These are phyloP conservation scores for Cadophora sp. DNA, from an alignment of 2,329 filamentous ascomycete genomes.

Conservation along the genomic window DNA sequence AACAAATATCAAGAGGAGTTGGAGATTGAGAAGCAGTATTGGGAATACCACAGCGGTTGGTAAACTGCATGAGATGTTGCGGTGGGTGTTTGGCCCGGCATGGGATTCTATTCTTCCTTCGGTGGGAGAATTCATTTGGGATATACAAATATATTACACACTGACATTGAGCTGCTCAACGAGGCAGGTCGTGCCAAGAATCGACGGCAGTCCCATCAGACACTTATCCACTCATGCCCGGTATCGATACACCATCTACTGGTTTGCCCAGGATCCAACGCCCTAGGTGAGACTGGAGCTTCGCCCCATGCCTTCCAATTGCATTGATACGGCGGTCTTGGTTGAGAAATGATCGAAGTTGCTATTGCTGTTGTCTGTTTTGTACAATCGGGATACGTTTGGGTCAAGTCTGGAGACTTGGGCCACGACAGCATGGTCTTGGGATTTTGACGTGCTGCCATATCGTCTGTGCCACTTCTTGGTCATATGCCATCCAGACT, in stretches of 20 bases:
- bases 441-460: background rate
- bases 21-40: constrained; percentile 27
- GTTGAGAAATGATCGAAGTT: background rate
- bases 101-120: no score
- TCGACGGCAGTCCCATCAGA: background rate
- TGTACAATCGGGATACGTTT: background rate
- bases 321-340: constrained; percentile 4
- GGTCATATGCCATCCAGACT: constrained; percentile 6
- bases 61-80: no score
- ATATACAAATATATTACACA: background rate
- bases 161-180: background rate
- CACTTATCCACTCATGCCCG: background rate
- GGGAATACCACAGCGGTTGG: constrained; percentile 18
- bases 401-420: background rate
- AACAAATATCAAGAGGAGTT: constrained; percentile 26
- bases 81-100: no score
- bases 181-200: background rate
- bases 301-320: constrained; percentile 2
- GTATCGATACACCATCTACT: background rate
- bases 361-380: background rate
- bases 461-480: constrained; percentile 1
- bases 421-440: background rate
- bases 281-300: background rate
- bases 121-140: no score
- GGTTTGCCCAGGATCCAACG: constrained; percentile 1